Percentiles rank a stretch among this genome's conserved stretches.
Conservation (phyloP, 805 yeast species). For the Gaillardinia entomophila region DNA sequence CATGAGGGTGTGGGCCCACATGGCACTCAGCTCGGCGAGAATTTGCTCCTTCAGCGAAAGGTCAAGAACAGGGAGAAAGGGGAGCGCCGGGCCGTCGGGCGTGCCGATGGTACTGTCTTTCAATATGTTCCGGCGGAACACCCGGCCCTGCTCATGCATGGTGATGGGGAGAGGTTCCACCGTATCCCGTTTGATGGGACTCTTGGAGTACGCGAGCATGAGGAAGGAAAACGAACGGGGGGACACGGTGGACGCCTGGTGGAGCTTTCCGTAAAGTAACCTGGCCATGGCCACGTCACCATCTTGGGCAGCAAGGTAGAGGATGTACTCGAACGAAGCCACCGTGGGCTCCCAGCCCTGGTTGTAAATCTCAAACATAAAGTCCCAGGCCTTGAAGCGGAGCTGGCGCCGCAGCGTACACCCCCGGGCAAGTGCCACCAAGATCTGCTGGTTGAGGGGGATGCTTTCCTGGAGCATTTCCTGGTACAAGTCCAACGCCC, state of each 20-base stretch:
- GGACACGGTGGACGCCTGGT: constrained; percentile 28
- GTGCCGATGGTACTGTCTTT: constrained; percentile 31
- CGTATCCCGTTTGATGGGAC: constrained; percentile 11
- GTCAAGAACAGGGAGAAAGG: constrained; percentile 60
- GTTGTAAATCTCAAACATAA: constrained; percentile 58
- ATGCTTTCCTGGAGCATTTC: constrained; percentile 47
- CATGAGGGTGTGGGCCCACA: constrained; percentile 54
- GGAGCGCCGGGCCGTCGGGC: constrained; percentile 43
- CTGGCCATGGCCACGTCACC: constrained; percentile 73
- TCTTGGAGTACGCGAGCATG: constrained; percentile 45
- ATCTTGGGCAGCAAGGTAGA: constrained; percentile 71
- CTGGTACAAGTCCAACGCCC: constrained; percentile 66
- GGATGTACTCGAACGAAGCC: constrained; percentile 57
- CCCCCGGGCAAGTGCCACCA: constrained; percentile 59
- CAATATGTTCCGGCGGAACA: constrained; percentile 42
- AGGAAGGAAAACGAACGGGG: constrained; percentile 40
- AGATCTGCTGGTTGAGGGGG: constrained; percentile 27
- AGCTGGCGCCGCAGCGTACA: constrained; percentile 51
- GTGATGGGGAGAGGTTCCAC: constrained; percentile 26
- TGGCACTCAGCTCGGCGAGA: constrained; percentile 70
- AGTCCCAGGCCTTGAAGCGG: constrained; percentile 67
- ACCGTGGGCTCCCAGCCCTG: constrained; percentile 37
- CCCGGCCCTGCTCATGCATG: constrained; percentile 40
- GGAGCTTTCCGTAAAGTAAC: constrained; percentile 51
- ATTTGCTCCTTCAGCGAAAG: constrained; percentile 38